Evolutionary conservation across 345 rosid genomes (phyloP).

Genomic region (Pugionium cornutum): DNA sequence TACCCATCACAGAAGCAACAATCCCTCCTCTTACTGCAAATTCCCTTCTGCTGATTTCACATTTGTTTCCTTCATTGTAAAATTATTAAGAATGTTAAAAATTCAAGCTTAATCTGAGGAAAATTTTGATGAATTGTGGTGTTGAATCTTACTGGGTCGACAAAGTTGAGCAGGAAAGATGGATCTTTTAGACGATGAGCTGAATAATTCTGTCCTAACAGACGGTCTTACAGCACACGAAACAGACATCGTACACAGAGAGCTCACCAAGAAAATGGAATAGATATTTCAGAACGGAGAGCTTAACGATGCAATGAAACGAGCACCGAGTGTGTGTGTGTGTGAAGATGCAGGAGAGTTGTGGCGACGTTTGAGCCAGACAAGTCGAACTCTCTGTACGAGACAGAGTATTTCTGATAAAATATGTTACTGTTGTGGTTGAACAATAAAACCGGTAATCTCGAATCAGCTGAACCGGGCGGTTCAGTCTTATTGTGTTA

Average conservation of each 20-base stretch:
- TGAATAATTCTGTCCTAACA: constrained; percentile 49
- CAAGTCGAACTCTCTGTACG: constrained; percentile 16
- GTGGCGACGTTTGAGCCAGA: constrained; percentile 40
- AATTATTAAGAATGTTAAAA: neutral
- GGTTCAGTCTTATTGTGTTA: constrained; percentile 6
- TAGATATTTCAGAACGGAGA: constrained; percentile 6
- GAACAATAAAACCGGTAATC: neutral
- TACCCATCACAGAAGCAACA: constrained; percentile 63
- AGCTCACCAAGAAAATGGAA: neutral
- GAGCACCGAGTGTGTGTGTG: constrained; percentile 17
- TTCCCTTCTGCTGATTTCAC: constrained; percentile 65
- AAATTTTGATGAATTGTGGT: neutral
- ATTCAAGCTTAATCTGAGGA: neutral
- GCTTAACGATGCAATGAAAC: neutral
- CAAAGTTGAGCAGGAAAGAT: constrained; percentile 44
- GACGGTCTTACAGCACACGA: constrained; percentile 50
- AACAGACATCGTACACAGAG: constrained; percentile 49
- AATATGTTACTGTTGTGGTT: neutral
- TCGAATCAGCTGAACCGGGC: constrained; percentile 2
- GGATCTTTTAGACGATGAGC: constrained; percentile 43
- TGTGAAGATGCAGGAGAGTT: constrained; percentile 29
- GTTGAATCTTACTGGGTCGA: constrained; percentile 47
- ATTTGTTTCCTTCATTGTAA: constrained; percentile 56
- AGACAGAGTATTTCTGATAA: constrained; percentile 10
- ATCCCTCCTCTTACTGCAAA: constrained; percentile 63